Base-by-base conservation (phyloP, 805 yeast genomes). In the Brettanomyces nanus region DNA sequence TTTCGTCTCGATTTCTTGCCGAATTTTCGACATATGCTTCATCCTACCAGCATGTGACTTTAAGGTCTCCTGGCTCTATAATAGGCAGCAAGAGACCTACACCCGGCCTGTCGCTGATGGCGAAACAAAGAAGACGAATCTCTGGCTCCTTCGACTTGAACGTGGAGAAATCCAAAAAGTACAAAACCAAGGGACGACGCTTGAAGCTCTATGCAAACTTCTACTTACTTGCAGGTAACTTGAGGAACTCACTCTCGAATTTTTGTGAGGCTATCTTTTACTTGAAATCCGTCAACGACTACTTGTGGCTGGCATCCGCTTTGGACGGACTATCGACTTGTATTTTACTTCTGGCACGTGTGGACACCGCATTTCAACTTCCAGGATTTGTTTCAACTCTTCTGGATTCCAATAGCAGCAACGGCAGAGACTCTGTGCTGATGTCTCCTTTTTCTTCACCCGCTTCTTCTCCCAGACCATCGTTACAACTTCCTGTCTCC, bases 221-320 rank as follows among this genome's bases (percentile, higher is more conserved):
- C 46, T 79, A 75, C 50, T 63, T 92, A 11, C 59, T 92, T 33
- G 81, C 95, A 1, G 98, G 98, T 1, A 74, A 83, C 37, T 68
- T 81, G 32, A 54, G 67, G 13, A 84, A 78, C 40, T 94, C 97
- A 0, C 54, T 89, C 38, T 65, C 68, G 19, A 76, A 77, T 41
- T 80, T 87, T 48, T 72, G 79, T n/a, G 95, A 87, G 29, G 79
- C 96, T 0, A 68, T 81, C 1, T 50, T 63, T 3, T 61, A 71
- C 19, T 59, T 86, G 38, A 76, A 75, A 42, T 66, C 73, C 10
- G 66, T 79, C 2, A 76, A 76, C 36, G 98, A 92, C 54, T 72
- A 73, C 49, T 62, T 92, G 6, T 92, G 97, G 97, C 66, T 85
- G 11, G 97, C 81, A 0, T 80, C 90, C 21, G 77, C 95, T 0